Base-by-base conservation (phyloP, 495 filamentous ascomycete species). In the Penicillium longicatenatum region DNA sequence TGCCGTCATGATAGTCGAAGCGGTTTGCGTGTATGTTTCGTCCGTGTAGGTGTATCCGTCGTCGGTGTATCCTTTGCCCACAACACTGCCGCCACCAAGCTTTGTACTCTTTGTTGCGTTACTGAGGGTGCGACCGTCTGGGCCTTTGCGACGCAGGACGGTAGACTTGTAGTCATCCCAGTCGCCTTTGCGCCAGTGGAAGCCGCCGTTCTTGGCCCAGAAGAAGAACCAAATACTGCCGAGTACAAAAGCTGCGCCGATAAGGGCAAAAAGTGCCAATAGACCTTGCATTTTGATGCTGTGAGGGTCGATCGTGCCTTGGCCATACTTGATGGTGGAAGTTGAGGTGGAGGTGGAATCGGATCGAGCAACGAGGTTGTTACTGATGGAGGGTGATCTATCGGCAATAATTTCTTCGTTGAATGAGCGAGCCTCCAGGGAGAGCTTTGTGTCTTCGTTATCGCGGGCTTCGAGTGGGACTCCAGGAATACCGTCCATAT, bases 161-260 rank as follows among this genome's bases (percentile, higher is more conserved):
- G 95, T 97, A 4, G 89, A 89, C 70, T 97, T 97, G 84, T 98
- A 98, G 61, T 98, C 94, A 1, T 96, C 93, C 94, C 94, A 98
- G 73, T 98, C 94, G 48, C 84, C 79, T 55, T 91, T 76, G 17
- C 80, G 82, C 81, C 89, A 98, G 55, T 87, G 73, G 76, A 97
- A 97, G 3, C 94, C 95, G 63, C 93, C 95, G 68, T 97, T 94
- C 74, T 89, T 92, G 52, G 92, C 92, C 89, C 89, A 95, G 83
- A 98, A 96, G 82, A 98, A 98, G 78, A 98, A 96, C 94, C 94
- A 98, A 59, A 97, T 89, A 20, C 75, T 79, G 0, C 80, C 84
- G 20, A 93, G 58, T 30, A 93, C 91, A 69, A 98, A 88, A 19
- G 75, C 84, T 3, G 84, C 87, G 30, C 91, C 91, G 52, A 98